phyloP scores from a whole-genome alignment of 108 stramenopile genomes.

The Nitzschia palea region DNA sequence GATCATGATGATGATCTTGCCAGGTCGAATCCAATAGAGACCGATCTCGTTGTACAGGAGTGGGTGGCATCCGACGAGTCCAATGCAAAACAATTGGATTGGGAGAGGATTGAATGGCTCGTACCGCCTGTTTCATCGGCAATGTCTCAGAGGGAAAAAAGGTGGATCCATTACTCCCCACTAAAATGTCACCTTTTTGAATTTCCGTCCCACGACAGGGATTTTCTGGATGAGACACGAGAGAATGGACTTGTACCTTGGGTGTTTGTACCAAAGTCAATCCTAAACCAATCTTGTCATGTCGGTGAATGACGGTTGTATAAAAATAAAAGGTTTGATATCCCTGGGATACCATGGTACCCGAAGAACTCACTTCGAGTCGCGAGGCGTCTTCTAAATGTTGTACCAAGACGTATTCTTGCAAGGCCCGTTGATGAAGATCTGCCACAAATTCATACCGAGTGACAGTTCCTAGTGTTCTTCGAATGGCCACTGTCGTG shows the following conservation, averaged over 20 bases:
- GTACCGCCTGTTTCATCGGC: constrained; percentile 23
- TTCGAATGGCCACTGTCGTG: constrained; percentile 27
- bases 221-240: constrained; percentile 19
- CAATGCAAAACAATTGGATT: constrained; percentile 61
- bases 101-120: constrained; percentile 32
- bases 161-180: constrained; percentile 77
- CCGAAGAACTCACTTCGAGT: too few relatives aligned
- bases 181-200: constrained; percentile 54
- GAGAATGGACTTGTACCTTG: constrained; percentile 36
- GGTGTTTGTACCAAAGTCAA: constrained; percentile 54
- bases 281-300: constrained; percentile 60
- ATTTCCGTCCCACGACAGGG: constrained; percentile 62
- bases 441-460: constrained; percentile 25
- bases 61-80: neutral
- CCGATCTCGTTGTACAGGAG: neutral
- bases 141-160: constrained; percentile 27
- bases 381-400: neutral
- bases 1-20: neutral
- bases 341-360: neutral
- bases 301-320: constrained; percentile 39
- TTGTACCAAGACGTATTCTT: constrained; percentile 25
- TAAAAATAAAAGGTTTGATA: neutral
- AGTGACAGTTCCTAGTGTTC: neutral
- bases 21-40: neutral
- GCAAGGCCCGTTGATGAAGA: constrained; percentile 29